Evolutionary conservation across 441 rosid species (phyloP), one percentile per base, ranked within the genome.

Genomic region (Gossypium gossypioides): DNA sequence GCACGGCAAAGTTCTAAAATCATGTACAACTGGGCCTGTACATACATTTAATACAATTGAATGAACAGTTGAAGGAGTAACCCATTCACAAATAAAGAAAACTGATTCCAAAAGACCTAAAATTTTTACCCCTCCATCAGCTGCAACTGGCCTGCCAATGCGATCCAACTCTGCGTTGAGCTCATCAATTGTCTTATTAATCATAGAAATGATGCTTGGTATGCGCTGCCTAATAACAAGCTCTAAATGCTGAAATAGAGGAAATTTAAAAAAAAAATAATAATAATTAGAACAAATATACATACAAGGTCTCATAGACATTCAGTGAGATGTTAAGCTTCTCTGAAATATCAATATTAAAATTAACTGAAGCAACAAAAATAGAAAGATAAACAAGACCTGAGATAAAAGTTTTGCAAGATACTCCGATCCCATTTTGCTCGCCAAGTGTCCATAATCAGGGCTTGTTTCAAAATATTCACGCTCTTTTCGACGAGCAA

Each of bases 391-490:
- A 61, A 65, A 34, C 46, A 70, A 79, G 74, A 92, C 99, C 95
- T 87, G 81, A 64, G 99, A 95, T 69, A 95, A 80, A 60, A 95
- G 91, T 76, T 92, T 91, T 68, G 99, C 99, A 32, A 95, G 95
- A 83, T 92, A 95, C 78, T 92, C 99, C 46, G 99, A 87, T 27
- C 99, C 99, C 99, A 95, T 95, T 79, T 85, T 87, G 76, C 87
- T 89, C 15, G 99, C 86, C 78, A 95, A 81, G 84, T 95, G 99
- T 62, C 98, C 97, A 72, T 95, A 95, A 63, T 95, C 99, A 0
- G 99, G 97, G 83, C 99, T 92, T 68, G 91, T 87, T 80, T 92
- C 97, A 82, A 95, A 95, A 81, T 95, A 95, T 81, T 95, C 99
- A 22, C 79, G 84, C 86, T 95, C 99, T 84, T 92, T 95, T 52